Evolutionary conservation across 202 grass and related monocot species (phyloP), one percentile per base, ranked within the genome.

Genomic region (Hordeum pubiflorum): DNA sequence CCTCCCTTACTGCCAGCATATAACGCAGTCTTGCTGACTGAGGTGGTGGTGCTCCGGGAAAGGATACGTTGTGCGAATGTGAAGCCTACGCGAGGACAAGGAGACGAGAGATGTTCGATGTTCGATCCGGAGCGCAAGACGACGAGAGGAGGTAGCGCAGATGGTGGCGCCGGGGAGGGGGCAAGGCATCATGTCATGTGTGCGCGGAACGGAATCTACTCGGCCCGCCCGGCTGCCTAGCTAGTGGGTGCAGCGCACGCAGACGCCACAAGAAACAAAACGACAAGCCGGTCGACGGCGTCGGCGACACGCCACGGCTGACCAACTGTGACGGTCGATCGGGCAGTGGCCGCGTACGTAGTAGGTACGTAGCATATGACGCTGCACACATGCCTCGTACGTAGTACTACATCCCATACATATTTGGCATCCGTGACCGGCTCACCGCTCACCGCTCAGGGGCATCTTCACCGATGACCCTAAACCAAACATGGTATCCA

Each of bases 191-290:
- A 40, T 70, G 23, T 81, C 79, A 82, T 75, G 80, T 88, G 77
- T 33, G 77, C 44, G 44, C 44, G 14, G 14, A 48, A 48, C 37
- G 87, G 91, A 88, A 93, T 93, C 88, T 90, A 48, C 38, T 10
- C 9, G 38, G 38, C 7, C 38, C 37, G 13, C 44, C 5, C 44
- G 44, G 44, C 43, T 31, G 41, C 10, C 41, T 43, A 3, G 24
- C 41, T 15, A 1, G 44, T 48, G 44, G 44, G 44, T 48, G 44
- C 44, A 48, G 14, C 44, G 43, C 73, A 58, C 7, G 80, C 71
- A 40, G 74, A 20, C 76, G 76, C 52, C 81, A 17, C 63, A 75
- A 34, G 56, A 59, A 81, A 81, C 78, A 84, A 88, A 63, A 27
- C 76, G 57, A 67, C 70, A 21, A 65, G 27, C 43, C 44, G 44